Base-by-base conservation (phyloP, 169 alveolate species). In the Babesia ovata region DNA sequence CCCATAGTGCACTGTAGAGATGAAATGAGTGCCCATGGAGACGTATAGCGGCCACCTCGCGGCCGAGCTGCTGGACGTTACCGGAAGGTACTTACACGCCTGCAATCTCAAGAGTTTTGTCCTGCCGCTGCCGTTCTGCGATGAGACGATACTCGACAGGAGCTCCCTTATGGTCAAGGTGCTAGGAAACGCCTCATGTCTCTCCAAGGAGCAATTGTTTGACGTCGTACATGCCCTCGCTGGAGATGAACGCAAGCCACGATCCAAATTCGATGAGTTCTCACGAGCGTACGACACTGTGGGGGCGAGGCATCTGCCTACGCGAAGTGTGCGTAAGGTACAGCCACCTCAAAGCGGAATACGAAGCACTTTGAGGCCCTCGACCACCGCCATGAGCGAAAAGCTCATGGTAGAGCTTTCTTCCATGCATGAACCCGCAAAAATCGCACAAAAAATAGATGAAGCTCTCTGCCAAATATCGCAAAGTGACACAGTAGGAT, bases 81-180 rank as follows among this genome's bases (percentile, higher is more conserved):
- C 88, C 29, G 45, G 53, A 56, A 24, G 79, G 33, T 81, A 72
- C 48, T 53, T 81, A 24, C 65, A 29, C 29, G 85, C 62, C 28
- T 39, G 59, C 61, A 71, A 81, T 33, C 72, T 81, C 50, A 58
- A 39, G 28, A 63, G 73, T 33, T 81, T 44, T 42, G 33, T 81
- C 22, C 73, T 81, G 19, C 88, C 88, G 28, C 66, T 81, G 17
- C 88, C 88, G 50, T 81, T 81, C 58, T 63, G 78, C 7, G 88
- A 81, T 33, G 88, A 81, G 54, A 36, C 63, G 24, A 29, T 81
- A 16, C 67, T 81, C 14, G 73, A 72, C 33, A 45, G 71, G 39
- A 42, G 36, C 24, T 33, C 67, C 12, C 59, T 81, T 14, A 72
- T 81, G 45, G 53, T 67, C 16, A 81, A 81, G 65, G 45, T 81